A percentile compares a stretch with the other conserved stretches of the same genome.
Conservation (phyloP, 1,139 yeast genomes). For the Zygotorulaspora mrakii region DNA sequence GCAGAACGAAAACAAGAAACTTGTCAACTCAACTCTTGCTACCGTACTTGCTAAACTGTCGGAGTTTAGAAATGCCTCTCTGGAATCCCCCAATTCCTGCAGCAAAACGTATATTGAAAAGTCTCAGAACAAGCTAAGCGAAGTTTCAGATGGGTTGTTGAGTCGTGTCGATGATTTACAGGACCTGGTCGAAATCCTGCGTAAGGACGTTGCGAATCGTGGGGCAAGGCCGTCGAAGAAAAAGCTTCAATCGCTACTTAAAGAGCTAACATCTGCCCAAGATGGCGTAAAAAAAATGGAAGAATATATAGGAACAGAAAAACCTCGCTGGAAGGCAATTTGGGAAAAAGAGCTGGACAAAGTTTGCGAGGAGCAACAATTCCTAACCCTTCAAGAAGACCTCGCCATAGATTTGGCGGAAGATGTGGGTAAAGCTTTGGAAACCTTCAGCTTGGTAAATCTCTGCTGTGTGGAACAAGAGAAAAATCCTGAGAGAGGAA, state of each 20-base stretch:
- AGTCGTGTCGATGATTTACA: conserved; percentile 88
- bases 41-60: conserved; percentile 48
- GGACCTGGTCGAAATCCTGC: conserved; percentile 82
- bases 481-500: conserved; percentile 43
- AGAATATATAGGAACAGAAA: conserved; percentile 63
- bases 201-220: conserved; percentile 89
- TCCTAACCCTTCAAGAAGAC: conserved; percentile 84
- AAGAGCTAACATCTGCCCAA: conserved; percentile 62
- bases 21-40: conserved; percentile 44
- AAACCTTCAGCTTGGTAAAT: conserved; percentile 76
- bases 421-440: conserved; percentile 74
- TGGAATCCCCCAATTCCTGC: conserved; percentile 38
- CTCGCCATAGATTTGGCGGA: conserved; percentile 74
- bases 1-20: conserved; percentile 45
- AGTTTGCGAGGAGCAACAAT: conserved; percentile 91
- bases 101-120: conserved; percentile 71
- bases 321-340: conserved; percentile 81
- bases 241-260: conserved; percentile 62
- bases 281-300: conserved; percentile 51
- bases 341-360: conserved; percentile 92
- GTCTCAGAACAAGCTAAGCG: conserved; percentile 70
- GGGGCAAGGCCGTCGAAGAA: conserved; percentile 80
- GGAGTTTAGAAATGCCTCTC: conserved; percentile 42
- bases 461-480: conserved; percentile 78
- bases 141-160: conserved; percentile 68